Evolutionary conservation across 192 early-diverging fungal species (phyloP).

Genomic region (Funneliformis geosporum): DNA sequence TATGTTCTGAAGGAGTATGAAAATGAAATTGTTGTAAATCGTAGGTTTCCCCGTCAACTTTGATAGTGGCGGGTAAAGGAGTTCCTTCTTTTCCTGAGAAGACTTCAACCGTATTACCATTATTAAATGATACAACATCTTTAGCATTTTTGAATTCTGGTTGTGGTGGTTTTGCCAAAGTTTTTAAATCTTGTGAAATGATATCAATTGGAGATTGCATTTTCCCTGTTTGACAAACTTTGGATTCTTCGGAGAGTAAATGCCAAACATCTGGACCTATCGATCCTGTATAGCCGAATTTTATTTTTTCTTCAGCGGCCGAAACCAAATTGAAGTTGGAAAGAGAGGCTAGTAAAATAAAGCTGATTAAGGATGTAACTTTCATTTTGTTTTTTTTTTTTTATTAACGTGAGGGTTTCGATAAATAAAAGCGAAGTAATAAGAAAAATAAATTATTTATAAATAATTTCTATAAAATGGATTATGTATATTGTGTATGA

Average conservation of each 20-base stretch:
- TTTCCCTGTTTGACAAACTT: slow-evolving; percentile 38
- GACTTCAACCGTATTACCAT: slow-evolving; percentile 50
- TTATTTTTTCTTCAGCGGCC: neutral
- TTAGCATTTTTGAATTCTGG: slow-evolving; percentile 22
- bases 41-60: slow-evolving; percentile 40
- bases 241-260: neutral
- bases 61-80: slow-evolving; percentile 20
- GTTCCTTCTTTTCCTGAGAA: slow-evolving; percentile 15
- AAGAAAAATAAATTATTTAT: too few relatives aligned
- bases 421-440: too few relatives aligned
- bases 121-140: slow-evolving; percentile 36
- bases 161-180: neutral
- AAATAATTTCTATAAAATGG: too few relatives aligned
- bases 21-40: slow-evolving; percentile 59
- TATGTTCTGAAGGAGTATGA: slow-evolving; percentile 65
- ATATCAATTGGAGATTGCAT: slow-evolving; percentile 60
- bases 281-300: neutral
- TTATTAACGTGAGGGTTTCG: too few relatives aligned
- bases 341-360: neutral
- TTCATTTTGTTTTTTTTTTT: neutral
- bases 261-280: neutral
- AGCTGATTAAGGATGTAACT: neutral
- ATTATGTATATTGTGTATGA: too few relatives aligned
- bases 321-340: too few relatives aligned
- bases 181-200: slow-evolving; percentile 15